Evolutionary conservation across 805 yeast species (phyloP), one percentile per base, ranked within the genome.

Genomic region (Saccharomyces jurei): DNA sequence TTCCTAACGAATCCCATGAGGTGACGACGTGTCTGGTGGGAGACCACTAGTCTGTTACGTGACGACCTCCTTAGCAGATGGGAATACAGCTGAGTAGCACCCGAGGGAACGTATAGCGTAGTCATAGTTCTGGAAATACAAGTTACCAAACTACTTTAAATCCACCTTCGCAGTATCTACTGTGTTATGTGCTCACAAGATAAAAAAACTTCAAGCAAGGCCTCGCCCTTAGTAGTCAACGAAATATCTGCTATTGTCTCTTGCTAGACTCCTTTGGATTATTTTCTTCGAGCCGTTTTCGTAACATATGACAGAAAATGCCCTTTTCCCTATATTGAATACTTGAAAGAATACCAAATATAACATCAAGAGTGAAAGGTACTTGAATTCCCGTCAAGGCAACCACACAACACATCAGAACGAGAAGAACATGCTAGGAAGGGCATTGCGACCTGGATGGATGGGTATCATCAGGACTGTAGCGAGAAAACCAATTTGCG

Each of bases 1-100:
- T 74, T 76, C 59, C 77, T 70, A 21, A 74, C 70, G 58, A 77
- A 68, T 5, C 73, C 71, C 66, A 73, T 65, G 51, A 73, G 60
- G 44, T 36, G 44, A 36, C 44, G 44, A 21, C 44, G 44, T 36
- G 44, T 36, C 10, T 36, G 44, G 44, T 36, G 44, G 3, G 22
- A 36, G 2, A 36, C 25, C 22, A 36, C 44, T 3, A 36, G 25
- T 17, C 44, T 36, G 25, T 36, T 36, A 11, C 17, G 25, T 36
- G 44, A 11, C 25, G 44, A 36, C 25, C 25, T 36, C 44, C 44
- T 36, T 36, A 36, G 44, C 44, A 36, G 44, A n/a, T 36, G 44
- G 44, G 25, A 36, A 36, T 36, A 36, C 25, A 36, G 22, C 44
- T 36, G 44, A 21, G 44, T 17, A 36, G 44, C 44, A 17, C 44